Evolutionary conservation across 2,329 filamentous ascomycete genomes (phyloP), one percentile per base, ranked within the genome.

Genomic region (Fusarium xylarioides): DNA sequence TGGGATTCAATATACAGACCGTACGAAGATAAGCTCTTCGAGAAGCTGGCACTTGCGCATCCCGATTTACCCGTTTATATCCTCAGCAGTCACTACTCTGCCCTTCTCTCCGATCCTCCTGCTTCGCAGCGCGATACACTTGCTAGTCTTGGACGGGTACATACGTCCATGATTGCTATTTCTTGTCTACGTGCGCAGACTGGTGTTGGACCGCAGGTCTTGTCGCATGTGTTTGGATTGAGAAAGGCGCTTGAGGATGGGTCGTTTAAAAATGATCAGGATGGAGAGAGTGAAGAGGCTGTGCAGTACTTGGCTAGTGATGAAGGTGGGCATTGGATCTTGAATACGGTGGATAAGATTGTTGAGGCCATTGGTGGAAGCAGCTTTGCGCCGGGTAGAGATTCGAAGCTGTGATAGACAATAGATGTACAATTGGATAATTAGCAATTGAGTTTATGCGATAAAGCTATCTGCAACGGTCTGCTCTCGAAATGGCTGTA

Each of bases 51-150:
- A 0, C 86, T 87, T n/a, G 90, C 91, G 16, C 94, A 97, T 79
- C 94, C 94, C 0, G 94, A 96, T 79, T 82, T 97, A 30, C 94
- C 94, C 0, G 92, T 95, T 7, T 91, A 94, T 78, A 96, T 97
- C 74, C 84, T 96, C 19, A 86, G 91, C 73, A 88, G 87, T 56
- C 91, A 95, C 79, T 97, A 97, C 80, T 91, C 91, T 0, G 89
- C 89, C 3, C 81, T 96, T 18, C 89, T 97, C 42, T 88, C 92
- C 0, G 92, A 96, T 74, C 93, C 93, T 3, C 80, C 86, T 1
- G 77, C 76, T 7, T 81, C 81, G 19, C 78, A 83, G 12, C 78
- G 81, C 9, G 83, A 82, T 28, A 86, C 85, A 0, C 79, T 86
- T 28, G 85, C 82, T 1, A 87, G 86, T 23, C 88, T 93, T 0